These are phyloP conservation scores for Podaxis sp. DNA, from an alignment of 768 basidiomycete genomes.

Conservation along the genomic window DNA sequence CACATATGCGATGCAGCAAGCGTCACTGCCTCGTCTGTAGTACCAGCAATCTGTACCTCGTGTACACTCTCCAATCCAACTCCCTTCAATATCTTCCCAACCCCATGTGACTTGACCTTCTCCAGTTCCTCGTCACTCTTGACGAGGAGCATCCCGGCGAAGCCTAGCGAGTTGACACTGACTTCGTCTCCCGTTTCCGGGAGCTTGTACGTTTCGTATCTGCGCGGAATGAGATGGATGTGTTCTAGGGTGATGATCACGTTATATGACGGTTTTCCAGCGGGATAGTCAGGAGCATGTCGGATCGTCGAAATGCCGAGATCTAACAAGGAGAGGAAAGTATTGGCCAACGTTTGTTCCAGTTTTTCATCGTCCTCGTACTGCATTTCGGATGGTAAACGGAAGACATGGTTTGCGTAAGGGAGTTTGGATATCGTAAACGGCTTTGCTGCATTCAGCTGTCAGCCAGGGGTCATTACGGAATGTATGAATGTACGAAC, in stretches of 20 bases:
- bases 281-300: slow-evolving; percentile 60
- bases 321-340: slow-evolving; percentile 76
- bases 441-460: slow-evolving; percentile 55
- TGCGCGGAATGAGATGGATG: slow-evolving; percentile 83
- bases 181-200: slow-evolving; percentile 55
- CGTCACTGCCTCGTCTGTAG: slow-evolving; percentile 22
- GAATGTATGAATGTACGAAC: slow-evolving; percentile 31
- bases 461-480: not conserved
- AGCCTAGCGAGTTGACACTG: slow-evolving; percentile 85
- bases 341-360: slow-evolving; percentile 49
- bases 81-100: slow-evolving; percentile 59
- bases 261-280: slow-evolving; percentile 78
- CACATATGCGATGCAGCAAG: slow-evolving; percentile 3
- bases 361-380: slow-evolving; percentile 43
- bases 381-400: slow-evolving; percentile 48
- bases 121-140: slow-evolving; percentile 79
- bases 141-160: slow-evolving; percentile 86
- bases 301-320: slow-evolving; percentile 73
- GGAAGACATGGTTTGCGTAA: slow-evolving; percentile 79
- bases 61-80: slow-evolving; percentile 71
- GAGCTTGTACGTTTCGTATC: slow-evolving; percentile 56
- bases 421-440: slow-evolving; percentile 68
- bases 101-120: slow-evolving; percentile 61
- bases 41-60: slow-evolving; percentile 60
- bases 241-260: slow-evolving; percentile 80